Conservation (phyloP, 2,329 filamentous ascomycete genomes). For the Aspergillus japonicus region DNA sequence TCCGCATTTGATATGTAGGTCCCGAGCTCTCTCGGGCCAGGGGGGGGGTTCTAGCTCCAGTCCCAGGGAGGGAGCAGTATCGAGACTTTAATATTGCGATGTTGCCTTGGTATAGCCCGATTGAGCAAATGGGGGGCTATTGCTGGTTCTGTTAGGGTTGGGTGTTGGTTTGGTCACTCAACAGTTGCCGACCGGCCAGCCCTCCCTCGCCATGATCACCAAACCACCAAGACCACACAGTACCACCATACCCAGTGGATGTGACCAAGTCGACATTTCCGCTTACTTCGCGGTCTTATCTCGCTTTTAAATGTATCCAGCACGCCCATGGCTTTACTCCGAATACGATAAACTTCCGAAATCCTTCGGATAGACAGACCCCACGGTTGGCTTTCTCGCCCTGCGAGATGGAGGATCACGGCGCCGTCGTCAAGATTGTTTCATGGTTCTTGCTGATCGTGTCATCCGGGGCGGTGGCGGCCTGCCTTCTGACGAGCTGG, state of each 20-base stretch:
- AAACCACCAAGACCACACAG: neutral
- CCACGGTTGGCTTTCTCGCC: neutral
- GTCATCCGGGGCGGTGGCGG: slow-evolving; percentile 1
- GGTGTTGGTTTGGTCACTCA: neutral
- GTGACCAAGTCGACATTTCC: too few species aligned
- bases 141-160: neutral
- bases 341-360: neutral
- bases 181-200: neutral
- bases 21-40: too few species aligned
- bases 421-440: slow-evolving; percentile 4
- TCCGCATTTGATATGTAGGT: neutral
- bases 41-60: too few species aligned
- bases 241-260: too few species aligned
- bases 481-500: slow-evolving; percentile 8
- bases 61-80: too few species aligned
- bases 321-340: neutral
- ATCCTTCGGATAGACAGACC: neutral
- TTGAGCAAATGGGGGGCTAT: neutral
- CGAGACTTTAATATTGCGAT: neutral
- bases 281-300: neutral
- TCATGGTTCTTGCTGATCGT: slow-evolving; percentile 9
- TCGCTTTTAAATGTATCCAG: neutral
- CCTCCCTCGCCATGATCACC: neutral
- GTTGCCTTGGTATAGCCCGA: too few species aligned
- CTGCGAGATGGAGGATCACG: neutral